Conservation (phyloP, 106 monocot genomes). For the Chionographis japonica region DNA sequence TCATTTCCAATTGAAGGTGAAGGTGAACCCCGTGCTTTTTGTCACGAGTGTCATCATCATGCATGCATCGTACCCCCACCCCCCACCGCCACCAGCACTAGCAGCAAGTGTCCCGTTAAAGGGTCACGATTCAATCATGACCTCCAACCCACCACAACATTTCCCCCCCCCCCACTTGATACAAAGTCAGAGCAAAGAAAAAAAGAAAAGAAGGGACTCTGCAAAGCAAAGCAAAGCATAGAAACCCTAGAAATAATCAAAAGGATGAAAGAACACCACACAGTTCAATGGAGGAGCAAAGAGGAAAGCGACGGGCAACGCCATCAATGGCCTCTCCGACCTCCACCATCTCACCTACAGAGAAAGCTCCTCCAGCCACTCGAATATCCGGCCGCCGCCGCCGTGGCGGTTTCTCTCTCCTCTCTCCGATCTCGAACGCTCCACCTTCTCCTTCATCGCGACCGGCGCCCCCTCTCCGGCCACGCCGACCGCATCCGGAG, state of each 20-base stretch:
- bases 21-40: too few species aligned
- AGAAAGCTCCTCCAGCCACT: conserved; percentile 67
- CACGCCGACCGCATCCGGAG: conserved; percentile 22
- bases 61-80: too few species aligned
- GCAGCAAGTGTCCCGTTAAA: neutral
- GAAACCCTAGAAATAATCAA: neutral
- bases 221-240: neutral
- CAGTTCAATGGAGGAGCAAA: too few species aligned
- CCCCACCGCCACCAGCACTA: too few species aligned
- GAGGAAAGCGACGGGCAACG: too few species aligned
- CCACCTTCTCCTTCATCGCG: conserved; percentile 3
- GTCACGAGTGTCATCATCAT: too few species aligned
- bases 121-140: conserved; percentile 1
- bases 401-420: conserved; percentile 8
- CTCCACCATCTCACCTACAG: too few species aligned
- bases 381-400: conserved; percentile 20
- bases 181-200: neutral
- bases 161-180: neutral
- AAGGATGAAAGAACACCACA: neutral
- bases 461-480: neutral
- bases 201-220: conserved; percentile 5
- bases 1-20: too few species aligned
- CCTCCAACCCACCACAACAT: neutral
- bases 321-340: too few species aligned
- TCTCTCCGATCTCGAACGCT: conserved; percentile 2